Conservation (phyloP, 768 basidiomycete genomes). For the Russula foetens region DNA sequence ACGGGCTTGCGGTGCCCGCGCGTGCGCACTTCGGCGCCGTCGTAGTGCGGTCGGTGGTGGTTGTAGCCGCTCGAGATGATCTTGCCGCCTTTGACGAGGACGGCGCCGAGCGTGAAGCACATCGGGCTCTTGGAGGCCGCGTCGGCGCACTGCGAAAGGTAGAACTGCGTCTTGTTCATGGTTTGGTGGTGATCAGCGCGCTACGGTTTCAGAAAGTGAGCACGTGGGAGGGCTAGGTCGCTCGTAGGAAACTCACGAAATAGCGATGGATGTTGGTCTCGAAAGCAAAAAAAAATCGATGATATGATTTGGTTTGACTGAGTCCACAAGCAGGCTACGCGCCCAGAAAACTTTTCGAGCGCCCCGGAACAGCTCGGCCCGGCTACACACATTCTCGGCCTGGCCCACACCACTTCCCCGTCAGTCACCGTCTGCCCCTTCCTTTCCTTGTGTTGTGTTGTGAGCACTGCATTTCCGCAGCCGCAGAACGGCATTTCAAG, state of each 20-base stretch:
- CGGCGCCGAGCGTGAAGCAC: constrained; percentile 41
- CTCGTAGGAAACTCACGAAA: not conserved
- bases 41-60: constrained; percentile 47
- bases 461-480: too few species aligned
- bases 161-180: constrained; percentile 45
- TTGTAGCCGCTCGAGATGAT: constrained; percentile 45
- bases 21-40: constrained; percentile 34
- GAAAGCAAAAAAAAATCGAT: not conserved
- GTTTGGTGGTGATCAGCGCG: not conserved
- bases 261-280: not conserved
- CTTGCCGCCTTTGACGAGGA: constrained; percentile 48
- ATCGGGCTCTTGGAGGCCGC: constrained; percentile 44
- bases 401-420: too few species aligned
- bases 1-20: constrained; percentile 36
- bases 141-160: constrained; percentile 42
- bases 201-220: not conserved
- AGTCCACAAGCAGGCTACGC: too few species aligned
- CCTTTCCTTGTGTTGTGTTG: too few species aligned
- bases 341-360: too few species aligned
- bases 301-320: not conserved
- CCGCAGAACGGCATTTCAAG: too few species aligned
- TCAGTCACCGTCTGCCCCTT: too few species aligned
- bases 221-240: too few species aligned
- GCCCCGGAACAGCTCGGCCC: too few species aligned
- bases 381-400: too few species aligned